Conservation (phyloP, 345 rosid genomes). For the Citrus cavaleriei region DNA sequence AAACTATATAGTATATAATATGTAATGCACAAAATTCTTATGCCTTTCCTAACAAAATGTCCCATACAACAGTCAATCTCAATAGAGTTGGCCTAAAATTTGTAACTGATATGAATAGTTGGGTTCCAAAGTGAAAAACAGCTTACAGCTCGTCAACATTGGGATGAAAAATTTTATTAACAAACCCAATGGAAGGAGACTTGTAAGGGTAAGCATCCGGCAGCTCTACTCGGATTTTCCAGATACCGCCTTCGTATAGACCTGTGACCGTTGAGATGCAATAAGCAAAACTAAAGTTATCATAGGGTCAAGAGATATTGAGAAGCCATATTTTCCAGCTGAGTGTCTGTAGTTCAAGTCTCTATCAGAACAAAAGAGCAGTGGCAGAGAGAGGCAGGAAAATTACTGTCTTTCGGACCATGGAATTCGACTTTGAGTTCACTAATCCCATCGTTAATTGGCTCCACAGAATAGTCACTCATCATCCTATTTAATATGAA, state of each 20-base stretch:
- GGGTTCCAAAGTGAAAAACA: background rate
- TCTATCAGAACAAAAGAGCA: background rate
- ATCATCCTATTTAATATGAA: slow-evolving; percentile 33
- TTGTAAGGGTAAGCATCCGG: slow-evolving; percentile 41
- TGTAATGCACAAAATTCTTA: too few species aligned
- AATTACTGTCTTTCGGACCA: slow-evolving; percentile 56
- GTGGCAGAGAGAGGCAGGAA: background rate
- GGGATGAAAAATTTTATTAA: slow-evolving; percentile 36
- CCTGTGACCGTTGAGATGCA: slow-evolving; percentile 15
- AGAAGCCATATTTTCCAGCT: background rate
- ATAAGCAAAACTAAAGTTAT: background rate
- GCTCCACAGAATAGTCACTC: slow-evolving; percentile 56
- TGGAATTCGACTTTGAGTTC: slow-evolving; percentile 54
- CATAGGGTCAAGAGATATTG: background rate
- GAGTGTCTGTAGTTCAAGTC: background rate
- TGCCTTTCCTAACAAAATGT: too few species aligned
- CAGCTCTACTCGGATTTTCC: slow-evolving; percentile 38
- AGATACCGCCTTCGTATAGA: slow-evolving; percentile 33
- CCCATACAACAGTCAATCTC: too few species aligned
- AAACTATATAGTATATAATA: too few species aligned
- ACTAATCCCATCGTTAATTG: slow-evolving; percentile 49
- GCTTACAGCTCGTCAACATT: slow-evolving; percentile 43
- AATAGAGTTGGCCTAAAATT: background rate
- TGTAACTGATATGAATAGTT: background rate
- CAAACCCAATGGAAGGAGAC: slow-evolving; percentile 38